phyloP scores from a whole-genome alignment of 176 grass and related monocot species.

The Olyra latifolia region DNA sequence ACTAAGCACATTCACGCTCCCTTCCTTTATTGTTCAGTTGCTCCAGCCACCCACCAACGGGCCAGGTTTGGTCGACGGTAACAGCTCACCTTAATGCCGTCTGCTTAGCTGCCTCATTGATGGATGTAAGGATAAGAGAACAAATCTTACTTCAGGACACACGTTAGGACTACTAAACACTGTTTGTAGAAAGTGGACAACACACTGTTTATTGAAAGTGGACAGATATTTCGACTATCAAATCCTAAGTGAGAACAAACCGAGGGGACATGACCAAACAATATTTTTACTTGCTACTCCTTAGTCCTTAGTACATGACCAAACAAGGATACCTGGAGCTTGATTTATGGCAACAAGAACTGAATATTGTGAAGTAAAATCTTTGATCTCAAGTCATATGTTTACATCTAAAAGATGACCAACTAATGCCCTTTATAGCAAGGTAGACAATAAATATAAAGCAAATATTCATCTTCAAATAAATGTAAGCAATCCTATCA shows the following conservation, averaged over 20 bases:
- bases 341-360: conserved; percentile 8
- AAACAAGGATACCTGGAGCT: neutral
- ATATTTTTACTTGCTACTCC: neutral
- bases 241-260: conserved; percentile 8
- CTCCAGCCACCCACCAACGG: neutral
- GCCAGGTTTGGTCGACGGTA: neutral
- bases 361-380: neutral
- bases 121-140: conserved; percentile 20
- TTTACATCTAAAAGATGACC: neutral
- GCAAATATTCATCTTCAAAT: neutral
- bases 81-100: conserved; percentile 13
- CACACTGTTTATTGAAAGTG: conserved; percentile 7
- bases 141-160: neutral
- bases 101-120: conserved; percentile 26
- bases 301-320: neutral
- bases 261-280: neutral
- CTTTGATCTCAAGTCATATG: neutral
- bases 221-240: neutral
- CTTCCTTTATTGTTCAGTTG: neutral
- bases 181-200: conserved; percentile 21
- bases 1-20: neutral
- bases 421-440: neutral
- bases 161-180: neutral
- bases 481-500: conserved; percentile 5
- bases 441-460: neutral